phyloP scores from a whole-genome alignment of 192 early-diverging fungal species.

The Coemansia sp. region DNA sequence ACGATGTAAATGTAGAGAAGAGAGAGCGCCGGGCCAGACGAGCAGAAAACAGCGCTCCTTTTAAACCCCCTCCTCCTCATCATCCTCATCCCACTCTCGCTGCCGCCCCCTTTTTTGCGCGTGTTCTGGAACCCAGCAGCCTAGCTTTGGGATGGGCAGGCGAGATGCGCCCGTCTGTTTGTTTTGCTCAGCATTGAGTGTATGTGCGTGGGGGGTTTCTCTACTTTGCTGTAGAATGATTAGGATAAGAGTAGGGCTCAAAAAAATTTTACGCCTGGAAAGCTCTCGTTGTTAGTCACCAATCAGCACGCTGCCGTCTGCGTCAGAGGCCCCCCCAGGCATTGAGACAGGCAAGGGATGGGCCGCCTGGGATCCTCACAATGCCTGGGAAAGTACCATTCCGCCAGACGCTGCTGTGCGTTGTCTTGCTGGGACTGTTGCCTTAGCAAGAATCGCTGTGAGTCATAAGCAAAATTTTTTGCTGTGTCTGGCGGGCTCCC shows the following conservation, averaged over 20 bases:
- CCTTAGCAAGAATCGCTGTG: no score
- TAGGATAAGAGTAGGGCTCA: background rate
- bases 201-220: background rate
- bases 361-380: constrained; percentile 8
- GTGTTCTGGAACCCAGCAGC: background rate
- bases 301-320: background rate
- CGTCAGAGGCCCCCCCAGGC: no score
- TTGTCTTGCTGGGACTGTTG: background rate
- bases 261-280: background rate
- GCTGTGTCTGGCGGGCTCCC: background rate
- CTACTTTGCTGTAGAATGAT: background rate
- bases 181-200: background rate
- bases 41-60: background rate
- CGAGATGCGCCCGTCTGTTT: no score
- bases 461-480: constrained; percentile 8
- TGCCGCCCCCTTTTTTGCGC: no score
- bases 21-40: background rate
- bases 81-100: no score
- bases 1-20: background rate
- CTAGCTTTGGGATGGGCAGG: no score
- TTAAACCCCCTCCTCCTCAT: background rate
- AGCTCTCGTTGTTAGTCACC: background rate
- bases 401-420: background rate
- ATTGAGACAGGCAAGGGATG: no score
- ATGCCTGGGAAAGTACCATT: background rate